These are phyloP conservation scores for Coemansia umbellata DNA, from an alignment of 192 early-diverging fungal genomes.

Conservation along the genomic window DNA sequence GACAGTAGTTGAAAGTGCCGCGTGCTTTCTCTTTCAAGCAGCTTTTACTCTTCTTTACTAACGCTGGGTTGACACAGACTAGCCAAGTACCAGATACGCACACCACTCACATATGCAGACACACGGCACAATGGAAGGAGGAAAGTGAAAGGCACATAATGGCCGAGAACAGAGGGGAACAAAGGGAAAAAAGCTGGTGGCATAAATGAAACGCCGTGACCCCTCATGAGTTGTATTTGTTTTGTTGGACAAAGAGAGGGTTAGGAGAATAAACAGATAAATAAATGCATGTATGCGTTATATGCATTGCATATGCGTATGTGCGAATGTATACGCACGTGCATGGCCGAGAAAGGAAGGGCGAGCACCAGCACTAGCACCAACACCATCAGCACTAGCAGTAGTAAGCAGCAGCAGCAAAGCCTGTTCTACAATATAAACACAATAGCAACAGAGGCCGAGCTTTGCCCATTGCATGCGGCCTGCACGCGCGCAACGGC, in stretches of 20 bases:
- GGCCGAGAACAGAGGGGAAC: neutral
- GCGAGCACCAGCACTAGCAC: neutral
- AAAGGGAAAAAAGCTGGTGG: neutral
- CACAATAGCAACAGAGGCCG: neutral
- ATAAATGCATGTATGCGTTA: slow-evolving; percentile 1
- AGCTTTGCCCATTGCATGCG: slow-evolving; percentile 1
- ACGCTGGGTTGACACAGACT: too few relatives aligned
- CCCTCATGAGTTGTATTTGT: neutral
- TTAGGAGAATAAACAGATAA: neutral
- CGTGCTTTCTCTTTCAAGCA: too few relatives aligned
- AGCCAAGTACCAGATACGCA: neutral
- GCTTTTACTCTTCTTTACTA: too few relatives aligned
- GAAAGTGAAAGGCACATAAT: neutral
- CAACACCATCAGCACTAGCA: too few relatives aligned
- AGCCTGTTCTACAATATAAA: neutral
- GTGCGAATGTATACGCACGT: slow-evolving; percentile 1
- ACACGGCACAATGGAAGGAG: neutral
- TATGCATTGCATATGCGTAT: neutral
- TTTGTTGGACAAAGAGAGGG: neutral
- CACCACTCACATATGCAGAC: neutral
- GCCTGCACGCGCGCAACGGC: neutral
- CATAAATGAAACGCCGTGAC: slow-evolving; percentile 2
- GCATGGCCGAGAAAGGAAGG: neutral
- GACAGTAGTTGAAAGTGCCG: too few relatives aligned
- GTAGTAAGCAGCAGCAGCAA: too few relatives aligned